Evolutionary conservation across 192 early-diverging fungal species (phyloP).

Genomic region (Podila verticillata): DNA sequence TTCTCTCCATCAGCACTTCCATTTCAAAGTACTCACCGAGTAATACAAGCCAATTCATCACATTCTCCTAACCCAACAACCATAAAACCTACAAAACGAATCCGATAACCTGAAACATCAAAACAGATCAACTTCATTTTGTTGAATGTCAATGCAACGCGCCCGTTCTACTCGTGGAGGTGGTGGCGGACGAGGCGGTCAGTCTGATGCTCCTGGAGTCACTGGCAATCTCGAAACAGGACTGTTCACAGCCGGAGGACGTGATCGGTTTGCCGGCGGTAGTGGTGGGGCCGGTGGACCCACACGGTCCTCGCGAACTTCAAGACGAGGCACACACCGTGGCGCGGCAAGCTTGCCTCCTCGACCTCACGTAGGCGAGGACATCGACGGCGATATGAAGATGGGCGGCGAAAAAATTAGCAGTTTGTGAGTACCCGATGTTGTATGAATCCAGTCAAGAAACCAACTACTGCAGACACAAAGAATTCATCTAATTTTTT

Average conservation of each 20-base stretch:
- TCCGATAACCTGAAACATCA: too few species aligned
- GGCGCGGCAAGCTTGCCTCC: neutral
- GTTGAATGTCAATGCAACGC: neutral
- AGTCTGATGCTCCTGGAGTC: neutral
- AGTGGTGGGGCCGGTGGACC: conserved; percentile 3
- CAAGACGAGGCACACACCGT: neutral
- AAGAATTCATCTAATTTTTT: neutral
- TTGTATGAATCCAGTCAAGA: neutral
- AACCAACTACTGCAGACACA: too few species aligned
- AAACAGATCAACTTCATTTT: too few species aligned
- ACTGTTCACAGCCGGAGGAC: neutral
- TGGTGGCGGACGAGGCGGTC: conserved; percentile 10
- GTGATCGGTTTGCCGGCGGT: neutral
- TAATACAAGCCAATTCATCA: neutral
- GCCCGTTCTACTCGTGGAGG: conserved; percentile 8
- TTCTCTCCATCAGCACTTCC: too few species aligned
- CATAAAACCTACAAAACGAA: too few species aligned
- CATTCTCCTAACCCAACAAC: neutral
- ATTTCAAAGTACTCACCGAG: too few species aligned
- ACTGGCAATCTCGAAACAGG: neutral
- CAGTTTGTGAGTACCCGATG: conserved; percentile 21
- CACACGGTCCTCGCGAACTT: neutral
- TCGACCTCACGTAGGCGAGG: conserved; percentile 13
- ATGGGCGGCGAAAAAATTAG: conserved; percentile 32
- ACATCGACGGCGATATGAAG: conserved; percentile 24